A percentile compares a stretch with the other conserved stretches of the same genome.
Evolutionary conservation across 306 rosid species (phyloP).

Genomic region (Glycine soja): DNA sequence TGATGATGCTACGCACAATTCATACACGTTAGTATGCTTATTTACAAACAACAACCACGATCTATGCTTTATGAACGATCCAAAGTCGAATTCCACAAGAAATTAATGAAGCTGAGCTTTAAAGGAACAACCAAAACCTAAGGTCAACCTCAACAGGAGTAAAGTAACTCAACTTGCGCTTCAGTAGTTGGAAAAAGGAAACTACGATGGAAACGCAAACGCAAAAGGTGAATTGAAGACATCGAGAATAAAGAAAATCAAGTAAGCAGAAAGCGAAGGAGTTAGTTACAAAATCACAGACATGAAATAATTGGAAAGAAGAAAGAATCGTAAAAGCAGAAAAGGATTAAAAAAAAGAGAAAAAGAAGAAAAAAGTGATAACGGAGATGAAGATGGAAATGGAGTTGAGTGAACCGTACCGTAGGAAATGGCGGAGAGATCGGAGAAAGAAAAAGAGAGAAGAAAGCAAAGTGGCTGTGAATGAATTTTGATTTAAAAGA

Average conservation of each 20-base stretch:
- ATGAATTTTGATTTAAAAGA: conserved; percentile 18
- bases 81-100: conserved; percentile 3
- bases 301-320: neutral
- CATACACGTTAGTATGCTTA: neutral
- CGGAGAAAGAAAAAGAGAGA: neutral
- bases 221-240: neutral
- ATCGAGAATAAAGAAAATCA: neutral
- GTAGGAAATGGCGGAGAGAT: neutral
- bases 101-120: neutral
- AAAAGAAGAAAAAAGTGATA: neutral
- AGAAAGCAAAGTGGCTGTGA: neutral
- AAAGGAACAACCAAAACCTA: neutral
- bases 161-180: neutral
- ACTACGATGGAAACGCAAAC: too few relatives aligned
- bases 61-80: neutral
- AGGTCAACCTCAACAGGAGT: neutral
- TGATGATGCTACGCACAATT: neutral
- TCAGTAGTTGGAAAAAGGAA: too few relatives aligned
- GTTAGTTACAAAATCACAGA: neutral
- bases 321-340: neutral
- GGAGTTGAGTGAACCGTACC: conserved; percentile 19
- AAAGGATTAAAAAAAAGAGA: neutral
- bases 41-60: neutral
- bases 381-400: neutral
- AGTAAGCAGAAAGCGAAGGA: neutral